Conservation (phyloP, 192 early-diverging fungal genomes). For the Coemansia sp. region DNA sequence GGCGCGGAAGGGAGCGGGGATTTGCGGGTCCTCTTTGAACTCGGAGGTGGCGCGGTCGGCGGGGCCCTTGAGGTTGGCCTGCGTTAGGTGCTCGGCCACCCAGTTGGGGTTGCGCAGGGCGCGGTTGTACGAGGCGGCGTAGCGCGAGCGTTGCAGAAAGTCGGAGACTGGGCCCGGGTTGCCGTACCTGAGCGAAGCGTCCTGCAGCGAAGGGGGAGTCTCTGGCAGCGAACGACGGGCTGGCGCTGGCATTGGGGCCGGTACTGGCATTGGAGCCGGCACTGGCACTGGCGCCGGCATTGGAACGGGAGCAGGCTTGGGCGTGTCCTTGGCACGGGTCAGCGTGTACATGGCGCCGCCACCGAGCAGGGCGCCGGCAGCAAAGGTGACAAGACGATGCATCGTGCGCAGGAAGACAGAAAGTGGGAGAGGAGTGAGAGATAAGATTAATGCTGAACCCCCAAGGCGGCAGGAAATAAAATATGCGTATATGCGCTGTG, state of each 20-base stretch:
- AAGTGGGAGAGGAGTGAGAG: background rate
- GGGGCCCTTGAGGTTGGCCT: constrained; percentile 54
- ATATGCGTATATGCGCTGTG: no score
- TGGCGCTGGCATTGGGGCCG: constrained; percentile 13
- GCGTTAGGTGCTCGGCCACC: constrained; percentile 72
- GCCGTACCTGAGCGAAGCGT: constrained; percentile 42
- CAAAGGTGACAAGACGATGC: constrained; percentile 44
- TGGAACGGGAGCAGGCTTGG: constrained; percentile 5
- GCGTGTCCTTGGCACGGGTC: constrained; percentile 2
- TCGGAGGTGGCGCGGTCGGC: constrained; percentile 58
- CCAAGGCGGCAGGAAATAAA: no score
- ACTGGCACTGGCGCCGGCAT: background rate
- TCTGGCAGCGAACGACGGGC: constrained; percentile 31
- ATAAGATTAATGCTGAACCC: background rate
- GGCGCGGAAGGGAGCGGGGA: constrained; percentile 76
- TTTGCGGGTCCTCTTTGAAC: constrained; percentile 74
- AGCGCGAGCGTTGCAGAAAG: constrained; percentile 62
- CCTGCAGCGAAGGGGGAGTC: background rate
- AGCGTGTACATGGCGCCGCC: constrained; percentile 41
- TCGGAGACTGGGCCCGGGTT: constrained; percentile 74
- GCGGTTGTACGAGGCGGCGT: constrained; percentile 76
- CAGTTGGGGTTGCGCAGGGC: constrained; percentile 71
- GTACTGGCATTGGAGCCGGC: constrained; percentile 4
- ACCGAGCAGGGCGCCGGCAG: constrained; percentile 39
- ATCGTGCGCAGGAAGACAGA: constrained; percentile 1